Conservation (phyloP, 1,139 yeast species). For the Diutina ranongensis region DNA sequence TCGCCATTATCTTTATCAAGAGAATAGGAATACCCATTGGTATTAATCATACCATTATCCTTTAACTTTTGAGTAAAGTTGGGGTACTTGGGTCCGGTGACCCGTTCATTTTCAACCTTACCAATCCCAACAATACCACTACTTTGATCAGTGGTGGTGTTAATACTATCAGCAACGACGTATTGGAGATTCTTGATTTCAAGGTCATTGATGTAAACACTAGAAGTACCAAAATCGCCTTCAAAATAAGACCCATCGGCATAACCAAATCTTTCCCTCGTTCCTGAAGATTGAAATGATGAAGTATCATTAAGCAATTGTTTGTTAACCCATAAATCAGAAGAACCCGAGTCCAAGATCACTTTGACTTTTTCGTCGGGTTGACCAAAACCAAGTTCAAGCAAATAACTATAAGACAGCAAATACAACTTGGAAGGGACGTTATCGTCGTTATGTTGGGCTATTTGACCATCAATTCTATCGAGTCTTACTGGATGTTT, state of each 20-base stretch:
- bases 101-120: not conserved
- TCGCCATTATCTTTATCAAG: not conserved
- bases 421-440: too few relatives aligned
- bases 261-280: slow-evolving; percentile 7
- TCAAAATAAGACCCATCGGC: slow-evolving; percentile 6
- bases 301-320: not conserved
- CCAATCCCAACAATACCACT: slow-evolving; percentile 9
- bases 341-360: slow-evolving; percentile 10
- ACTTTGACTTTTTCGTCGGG: slow-evolving; percentile 8
- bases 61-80: not conserved
- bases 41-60: not conserved
- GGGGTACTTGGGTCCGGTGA: not conserved
- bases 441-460: too few relatives aligned
- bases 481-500: not conserved
- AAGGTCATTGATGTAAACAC: not conserved
- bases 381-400: slow-evolving; percentile 1
- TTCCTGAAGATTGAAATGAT: slow-evolving; percentile 7
- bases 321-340: slow-evolving; percentile 9
- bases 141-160: not conserved
- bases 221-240: slow-evolving; percentile 8
- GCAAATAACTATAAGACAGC: too few relatives aligned
- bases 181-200: slow-evolving; percentile 9
- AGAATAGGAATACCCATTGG: not conserved
- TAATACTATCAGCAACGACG: slow-evolving; percentile 6
- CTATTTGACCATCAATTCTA: too few relatives aligned